Percentiles rank a stretch among this genome's conserved stretches.
Evolutionary conservation across 768 basidiomycete genomes (phyloP).

Genomic region (Boletus bicolor): DNA sequence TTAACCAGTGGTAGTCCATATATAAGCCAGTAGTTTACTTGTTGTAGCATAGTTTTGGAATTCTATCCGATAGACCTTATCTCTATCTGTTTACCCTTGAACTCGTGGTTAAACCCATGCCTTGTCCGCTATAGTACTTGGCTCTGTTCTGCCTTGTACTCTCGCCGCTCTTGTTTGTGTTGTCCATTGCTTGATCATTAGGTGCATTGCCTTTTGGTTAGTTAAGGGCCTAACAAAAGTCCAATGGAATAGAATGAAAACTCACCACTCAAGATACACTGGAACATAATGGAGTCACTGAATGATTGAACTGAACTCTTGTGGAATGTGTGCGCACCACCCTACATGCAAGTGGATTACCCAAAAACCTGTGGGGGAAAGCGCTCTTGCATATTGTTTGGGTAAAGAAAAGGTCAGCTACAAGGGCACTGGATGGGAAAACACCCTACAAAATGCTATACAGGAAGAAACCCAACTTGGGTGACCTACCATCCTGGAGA

Average conservation of each 20-base stretch:
- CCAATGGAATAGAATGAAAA: not conserved
- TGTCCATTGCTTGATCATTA: too few relatives aligned
- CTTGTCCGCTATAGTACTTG: too few relatives aligned
- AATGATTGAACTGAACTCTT: conserved; percentile 22
- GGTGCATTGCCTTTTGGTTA: too few relatives aligned
- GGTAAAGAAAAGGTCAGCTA: conserved; percentile 17
- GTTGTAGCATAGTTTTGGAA: too few relatives aligned
- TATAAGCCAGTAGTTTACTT: too few relatives aligned
- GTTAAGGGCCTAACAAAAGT: too few relatives aligned
- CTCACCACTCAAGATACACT: conserved; percentile 15
- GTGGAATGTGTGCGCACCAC: conserved; percentile 14
- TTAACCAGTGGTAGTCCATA: too few relatives aligned
- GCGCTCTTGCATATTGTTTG: conserved; percentile 15
- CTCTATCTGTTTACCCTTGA: too few relatives aligned
- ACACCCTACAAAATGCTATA: conserved; percentile 10
- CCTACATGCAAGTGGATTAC: conserved; percentile 14
- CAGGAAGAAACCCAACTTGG: conserved; percentile 12
- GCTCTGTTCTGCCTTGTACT: too few relatives aligned
- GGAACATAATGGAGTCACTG: conserved; percentile 28
- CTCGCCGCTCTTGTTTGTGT: too few relatives aligned
- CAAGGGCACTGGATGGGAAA: not conserved
- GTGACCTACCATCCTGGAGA: conserved; percentile 21
- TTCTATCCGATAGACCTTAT: too few relatives aligned
- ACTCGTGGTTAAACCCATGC: too few relatives aligned
- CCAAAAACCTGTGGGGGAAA: conserved; percentile 20